Evolutionary conservation across 176 grass and related monocot species (phyloP).

Genomic region (Canna indica): DNA sequence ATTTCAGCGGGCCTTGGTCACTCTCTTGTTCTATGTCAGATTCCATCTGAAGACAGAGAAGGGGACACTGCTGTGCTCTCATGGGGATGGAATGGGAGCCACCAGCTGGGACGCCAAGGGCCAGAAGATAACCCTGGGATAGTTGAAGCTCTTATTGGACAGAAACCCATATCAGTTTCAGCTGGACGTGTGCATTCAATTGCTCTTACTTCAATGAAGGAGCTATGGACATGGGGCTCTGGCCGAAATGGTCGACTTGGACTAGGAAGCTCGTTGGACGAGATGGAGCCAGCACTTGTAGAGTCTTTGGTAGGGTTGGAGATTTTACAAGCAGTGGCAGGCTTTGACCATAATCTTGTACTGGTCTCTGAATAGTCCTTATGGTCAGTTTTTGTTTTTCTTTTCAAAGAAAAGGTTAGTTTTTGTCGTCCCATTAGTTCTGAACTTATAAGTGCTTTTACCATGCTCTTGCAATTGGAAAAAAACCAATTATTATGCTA

Average conservation of each 20-base stretch:
- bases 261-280: constrained; percentile 71
- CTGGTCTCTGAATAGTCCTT: constrained; percentile 42
- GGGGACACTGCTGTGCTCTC: constrained; percentile 36
- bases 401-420: too few relatives aligned
- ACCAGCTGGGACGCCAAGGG: constrained; percentile 61
- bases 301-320: constrained; percentile 50
- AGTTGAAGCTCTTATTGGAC: constrained; percentile 37
- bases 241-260: constrained; percentile 70
- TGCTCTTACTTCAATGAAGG: constrained; percentile 40
- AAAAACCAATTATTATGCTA: neutral
- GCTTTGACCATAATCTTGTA: constrained; percentile 78
- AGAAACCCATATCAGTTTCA: constrained; percentile 35
- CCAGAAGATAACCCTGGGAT: constrained; percentile 38
- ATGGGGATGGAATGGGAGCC: constrained; percentile 87
- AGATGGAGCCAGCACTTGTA: constrained; percentile 50
- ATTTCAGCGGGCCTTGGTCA: constrained; percentile 71
- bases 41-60: constrained; percentile 22
- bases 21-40: constrained; percentile 50
- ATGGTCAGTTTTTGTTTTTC: neutral
- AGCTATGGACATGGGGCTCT: constrained; percentile 80
- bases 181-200: constrained; percentile 75
- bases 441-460: neutral
- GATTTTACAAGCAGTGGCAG: constrained; percentile 51
- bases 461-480: neutral
- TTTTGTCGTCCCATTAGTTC: neutral